phyloP scores from a whole-genome alignment of 2,329 filamentous ascomycete genomes.

The Bipolaris victoriae region DNA sequence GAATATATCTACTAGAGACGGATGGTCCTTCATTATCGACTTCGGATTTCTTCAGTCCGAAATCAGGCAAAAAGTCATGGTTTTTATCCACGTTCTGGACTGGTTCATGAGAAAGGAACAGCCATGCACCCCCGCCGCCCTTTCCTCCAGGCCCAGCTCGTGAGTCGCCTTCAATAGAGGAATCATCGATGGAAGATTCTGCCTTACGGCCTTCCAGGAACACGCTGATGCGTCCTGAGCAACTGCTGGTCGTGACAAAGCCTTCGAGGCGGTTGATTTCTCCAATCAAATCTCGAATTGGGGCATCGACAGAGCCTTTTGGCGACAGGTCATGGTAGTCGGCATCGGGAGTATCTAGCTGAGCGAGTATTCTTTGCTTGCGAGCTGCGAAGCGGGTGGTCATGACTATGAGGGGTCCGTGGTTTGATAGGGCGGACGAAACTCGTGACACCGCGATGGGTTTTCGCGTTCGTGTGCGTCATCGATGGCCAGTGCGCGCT shows the following conservation, averaged over 20 bases:
- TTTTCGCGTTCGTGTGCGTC: conserved; percentile 31
- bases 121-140: conserved; percentile 77
- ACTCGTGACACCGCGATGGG: conserved; percentile 32
- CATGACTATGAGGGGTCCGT: conserved; percentile 25
- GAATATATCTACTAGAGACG: conserved; percentile 60
- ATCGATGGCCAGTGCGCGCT: conserved; percentile 27
- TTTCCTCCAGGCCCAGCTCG: conserved; percentile 78
- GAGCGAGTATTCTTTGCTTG: conserved; percentile 75
- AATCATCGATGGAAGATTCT: conserved; percentile 12
- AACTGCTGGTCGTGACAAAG: conserved; percentile 91
- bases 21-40: conserved; percentile 8
- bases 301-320: conserved; percentile 83
- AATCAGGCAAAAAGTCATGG: conserved; percentile 30
- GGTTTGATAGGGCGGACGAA: conserved; percentile 5
- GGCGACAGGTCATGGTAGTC: conserved; percentile 85
- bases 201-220: conserved; percentile 79
- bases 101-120: conserved; percentile 86
- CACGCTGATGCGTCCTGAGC: conserved; percentile 83
- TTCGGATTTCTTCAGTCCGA: conserved; percentile 48
- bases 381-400: conserved; percentile 53
- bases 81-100: conserved; percentile 48
- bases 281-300: conserved; percentile 76
- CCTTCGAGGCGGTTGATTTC: conserved; percentile 77
- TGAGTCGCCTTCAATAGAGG: conserved; percentile 27
- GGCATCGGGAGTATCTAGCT: conserved; percentile 70